Evolutionary conservation across 805 yeast genomes (phyloP).

Genomic region (Alloascoidea hylecoeti): DNA sequence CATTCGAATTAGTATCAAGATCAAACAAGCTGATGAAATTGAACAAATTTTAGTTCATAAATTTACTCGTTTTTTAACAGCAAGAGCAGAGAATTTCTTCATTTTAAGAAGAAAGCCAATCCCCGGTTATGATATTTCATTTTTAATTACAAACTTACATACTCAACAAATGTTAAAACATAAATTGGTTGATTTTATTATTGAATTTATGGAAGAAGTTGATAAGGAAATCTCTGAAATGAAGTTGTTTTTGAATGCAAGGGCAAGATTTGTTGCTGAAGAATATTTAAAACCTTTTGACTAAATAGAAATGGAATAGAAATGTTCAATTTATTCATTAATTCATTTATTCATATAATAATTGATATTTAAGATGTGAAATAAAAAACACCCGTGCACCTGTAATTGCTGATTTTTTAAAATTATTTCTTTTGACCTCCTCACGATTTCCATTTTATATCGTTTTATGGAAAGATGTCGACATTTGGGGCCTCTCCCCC

Average conservation of each 20-base stretch:
- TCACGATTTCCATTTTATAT: too few species aligned
- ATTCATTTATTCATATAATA: too few species aligned
- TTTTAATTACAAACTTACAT: conserved; percentile 85
- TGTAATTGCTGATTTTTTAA: too few species aligned
- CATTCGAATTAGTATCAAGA: conserved; percentile 78
- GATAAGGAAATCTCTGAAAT: conserved; percentile 97
- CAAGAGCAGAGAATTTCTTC: conserved; percentile 90
- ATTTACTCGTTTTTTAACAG: conserved; percentile 85
- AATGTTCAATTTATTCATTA: too few species aligned
- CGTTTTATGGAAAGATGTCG: too few species aligned
- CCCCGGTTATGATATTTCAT: conserved; percentile 84
- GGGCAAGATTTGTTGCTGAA: conserved; percentile 97
- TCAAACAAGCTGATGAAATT: conserved; percentile 96
- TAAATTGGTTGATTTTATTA: conserved; percentile 89
- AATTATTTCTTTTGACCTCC: too few species aligned
- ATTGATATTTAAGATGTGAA: too few species aligned
- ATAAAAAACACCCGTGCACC: too few species aligned
- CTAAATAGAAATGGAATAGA: too few species aligned
- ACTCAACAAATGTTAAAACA: conserved; percentile 93
- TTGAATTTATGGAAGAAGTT: conserved; percentile 98
- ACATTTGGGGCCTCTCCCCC: too few species aligned
- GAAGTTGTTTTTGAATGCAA: conserved; percentile 91
- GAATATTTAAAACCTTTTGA: conserved; percentile 87
- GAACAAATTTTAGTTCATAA: conserved; percentile 90
- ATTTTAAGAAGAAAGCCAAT: conserved; percentile 87